Evolutionary conservation across 2,329 filamentous ascomycete genomes (phyloP), one percentile per base, ranked within the genome.

Genomic region (Botrytis deweyae): DNA sequence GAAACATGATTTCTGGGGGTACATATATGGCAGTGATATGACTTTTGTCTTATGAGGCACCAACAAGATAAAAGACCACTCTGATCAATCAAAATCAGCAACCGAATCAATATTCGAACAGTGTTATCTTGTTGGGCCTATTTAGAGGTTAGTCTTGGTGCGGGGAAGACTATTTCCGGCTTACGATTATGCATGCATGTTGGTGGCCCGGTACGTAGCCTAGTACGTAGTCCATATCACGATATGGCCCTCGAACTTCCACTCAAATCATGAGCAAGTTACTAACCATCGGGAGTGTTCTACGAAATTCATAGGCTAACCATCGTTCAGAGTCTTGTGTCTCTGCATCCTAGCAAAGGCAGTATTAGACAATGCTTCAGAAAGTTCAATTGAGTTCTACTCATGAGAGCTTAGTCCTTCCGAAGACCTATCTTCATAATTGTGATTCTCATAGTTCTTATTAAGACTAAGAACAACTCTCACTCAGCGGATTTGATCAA

Each of bases 381-480:
- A 55, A 55, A 55, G 5, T 1, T 18, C 3, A 29, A 2, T 55
- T 29, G n/a, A 55, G 14, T 6, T n/a, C 25, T 55, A 18, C 52
- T 29, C 10, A 0, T 0, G 6, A 55, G 14, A 6, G 0, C 2
- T 55, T 29, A n/a, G 52, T 0, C 25, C 25, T 52, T n/a, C 12
- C 10, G 12, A 52, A 52, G 9, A n/a, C 22, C 10, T 25, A 14
- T 25, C 6, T 25, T 52, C 46, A n/a, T 52, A 14, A 25, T 4
- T 52, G 22, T 52, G 46, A 14, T 25, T 12, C 22, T 52, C 22
- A 14, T 25, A 4, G 10, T 52, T 52, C 46, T 25, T 52, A 18
- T 18, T 1, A 42, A 16, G 49, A n/a, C 14, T 52, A n/a, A 16
- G 52, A 55, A 55, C 52, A 55, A n/a, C 25, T n/a, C 12, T 8